Evolutionary conservation across 2,329 filamentous ascomycete species (phyloP).

Genomic region (Sclerotinia minor): DNA sequence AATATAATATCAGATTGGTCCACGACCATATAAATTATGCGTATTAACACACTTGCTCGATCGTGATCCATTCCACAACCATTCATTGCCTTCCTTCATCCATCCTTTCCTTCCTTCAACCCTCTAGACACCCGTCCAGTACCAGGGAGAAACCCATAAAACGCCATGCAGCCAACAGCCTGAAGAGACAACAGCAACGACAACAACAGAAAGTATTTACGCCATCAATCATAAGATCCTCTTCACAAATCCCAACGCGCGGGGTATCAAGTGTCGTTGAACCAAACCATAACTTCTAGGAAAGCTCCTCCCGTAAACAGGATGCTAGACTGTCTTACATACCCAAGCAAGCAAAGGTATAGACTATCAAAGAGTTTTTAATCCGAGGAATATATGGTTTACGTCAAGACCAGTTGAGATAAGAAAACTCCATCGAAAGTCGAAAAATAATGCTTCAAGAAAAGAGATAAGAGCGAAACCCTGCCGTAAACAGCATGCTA

Average conservation of each 20-base stretch:
- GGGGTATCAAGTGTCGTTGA: slow-evolving; percentile 12
- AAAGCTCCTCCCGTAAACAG: slow-evolving; percentile 43
- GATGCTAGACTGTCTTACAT: slow-evolving; percentile 42
- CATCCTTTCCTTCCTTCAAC: slow-evolving; percentile 4
- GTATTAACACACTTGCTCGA: slow-evolving; percentile 14
- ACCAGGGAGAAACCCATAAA: slow-evolving; percentile 18
- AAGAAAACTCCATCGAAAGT: slow-evolving; percentile 23
- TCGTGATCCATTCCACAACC: slow-evolving; percentile 7
- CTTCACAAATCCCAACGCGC: slow-evolving; percentile 9
- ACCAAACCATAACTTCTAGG: slow-evolving; percentile 27
- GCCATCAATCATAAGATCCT: slow-evolving; percentile 14
- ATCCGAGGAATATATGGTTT: slow-evolving; percentile 23
- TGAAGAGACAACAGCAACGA: not conserved
- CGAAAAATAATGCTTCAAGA: slow-evolving; percentile 29
- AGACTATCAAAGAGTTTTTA: slow-evolving; percentile 43
- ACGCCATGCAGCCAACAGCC: slow-evolving; percentile 15
- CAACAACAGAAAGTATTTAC: not conserved
- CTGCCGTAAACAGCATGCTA: slow-evolving; percentile 44
- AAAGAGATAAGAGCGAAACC: slow-evolving; percentile 37
- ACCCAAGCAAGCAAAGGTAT: slow-evolving; percentile 13
- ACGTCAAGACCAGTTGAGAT: slow-evolving; percentile 33
- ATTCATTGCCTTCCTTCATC: not conserved
- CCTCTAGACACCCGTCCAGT: slow-evolving; percentile 21
- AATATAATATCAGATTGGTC: not conserved
- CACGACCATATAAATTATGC: slow-evolving; percentile 16